Evolutionary conservation across 139 green algal genomes (phyloP), one percentile per base, ranked within the genome.

Genomic region (Auxenochlorella pyrenoidosa): DNA sequence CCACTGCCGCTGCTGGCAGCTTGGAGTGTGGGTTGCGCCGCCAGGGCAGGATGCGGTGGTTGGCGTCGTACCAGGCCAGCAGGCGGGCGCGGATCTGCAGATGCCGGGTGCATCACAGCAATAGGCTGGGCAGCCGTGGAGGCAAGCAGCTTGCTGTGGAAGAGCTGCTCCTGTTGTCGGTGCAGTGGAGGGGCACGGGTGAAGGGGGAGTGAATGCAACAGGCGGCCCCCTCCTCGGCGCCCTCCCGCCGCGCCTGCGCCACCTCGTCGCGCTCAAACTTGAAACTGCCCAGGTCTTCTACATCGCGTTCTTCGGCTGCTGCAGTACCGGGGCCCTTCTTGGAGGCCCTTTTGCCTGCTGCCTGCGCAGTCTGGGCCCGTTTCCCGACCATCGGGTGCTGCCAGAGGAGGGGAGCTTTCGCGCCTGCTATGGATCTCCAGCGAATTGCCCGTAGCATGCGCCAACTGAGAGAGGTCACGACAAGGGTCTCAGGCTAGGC

Each of bases 11-110:
- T 0, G 40, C 21, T 8, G 12, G 32, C 63, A 91, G 80, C 47
- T 83, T 83, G 6, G 93, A 96, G 87, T 95, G 88, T 16, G 93
- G 84, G 81, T 97, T 97, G 44, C 94, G 91, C 0, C 97, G 90
- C 97, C 97, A 99, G 0, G 97, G 97, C 68, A 99, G 92, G 43
- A 96, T 85, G 6, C 97, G 91, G 60, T 98, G 95, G 47, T 93
- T 91, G 0, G 10, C 18, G 82, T 99, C 97, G 90, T 99, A 99
- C 97, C 97, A 99, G 18, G 77, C 47, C 38, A 99, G 87, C 44
- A 99, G 88, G 16, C 38, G 36, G n/a, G 22, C 32, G 24, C 84
- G 86, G 80, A 94, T 76, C 93, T 93, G 71, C 51, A 44, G 34
- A 81, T 51, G 30, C 38, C 54, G 51, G 30, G 44, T 86, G 71